Evolutionary conservation across 176 grass and related monocot genomes (phyloP).

Genomic region (Hyparrhenia diplandra): DNA sequence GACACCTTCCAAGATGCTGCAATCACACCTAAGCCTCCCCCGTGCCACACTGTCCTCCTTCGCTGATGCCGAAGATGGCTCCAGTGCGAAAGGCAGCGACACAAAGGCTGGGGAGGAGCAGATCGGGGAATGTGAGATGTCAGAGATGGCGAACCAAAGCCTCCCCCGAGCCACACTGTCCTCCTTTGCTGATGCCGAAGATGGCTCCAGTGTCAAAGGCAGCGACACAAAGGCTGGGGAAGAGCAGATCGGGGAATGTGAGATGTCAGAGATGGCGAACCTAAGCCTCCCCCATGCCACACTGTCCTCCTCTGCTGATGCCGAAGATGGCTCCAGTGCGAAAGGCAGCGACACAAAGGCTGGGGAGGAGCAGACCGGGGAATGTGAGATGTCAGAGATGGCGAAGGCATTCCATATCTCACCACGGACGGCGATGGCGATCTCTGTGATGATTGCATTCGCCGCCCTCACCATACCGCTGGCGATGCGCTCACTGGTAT

Average conservation of each 20-base stretch:
- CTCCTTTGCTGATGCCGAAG: conserved; percentile 55
- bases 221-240: conserved; percentile 7
- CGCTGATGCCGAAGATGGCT: conserved; percentile 43
- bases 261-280: conserved; percentile 42
- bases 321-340: conserved; percentile 41
- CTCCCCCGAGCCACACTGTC: conserved; percentile 52
- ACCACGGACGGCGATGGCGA: conserved; percentile 57
- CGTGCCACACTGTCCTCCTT: conserved; percentile 64
- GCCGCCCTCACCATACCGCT: conserved; percentile 67
- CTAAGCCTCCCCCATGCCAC: conserved; percentile 38
- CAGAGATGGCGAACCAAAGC: conserved; percentile 66
- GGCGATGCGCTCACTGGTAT: conserved; percentile 58
- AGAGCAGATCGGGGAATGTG: conserved; percentile 9
- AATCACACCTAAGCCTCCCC: conserved; percentile 17
- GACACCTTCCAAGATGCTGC: conserved; percentile 17
- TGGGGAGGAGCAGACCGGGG: conserved; percentile 1
- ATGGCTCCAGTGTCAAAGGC: conserved; percentile 29
- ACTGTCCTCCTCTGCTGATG: conserved; percentile 60
- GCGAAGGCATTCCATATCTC: conserved; percentile 87
- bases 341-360: conserved; percentile 8
- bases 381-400: conserved; percentile 53
- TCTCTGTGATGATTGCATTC: conserved; percentile 64
- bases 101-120: conserved; percentile 8
- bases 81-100: conserved; percentile 19
- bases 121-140: conserved; percentile 25